Conservation (phyloP, 2,329 filamentous ascomycete species). For the Lecanoromycetidae sp. region DNA sequence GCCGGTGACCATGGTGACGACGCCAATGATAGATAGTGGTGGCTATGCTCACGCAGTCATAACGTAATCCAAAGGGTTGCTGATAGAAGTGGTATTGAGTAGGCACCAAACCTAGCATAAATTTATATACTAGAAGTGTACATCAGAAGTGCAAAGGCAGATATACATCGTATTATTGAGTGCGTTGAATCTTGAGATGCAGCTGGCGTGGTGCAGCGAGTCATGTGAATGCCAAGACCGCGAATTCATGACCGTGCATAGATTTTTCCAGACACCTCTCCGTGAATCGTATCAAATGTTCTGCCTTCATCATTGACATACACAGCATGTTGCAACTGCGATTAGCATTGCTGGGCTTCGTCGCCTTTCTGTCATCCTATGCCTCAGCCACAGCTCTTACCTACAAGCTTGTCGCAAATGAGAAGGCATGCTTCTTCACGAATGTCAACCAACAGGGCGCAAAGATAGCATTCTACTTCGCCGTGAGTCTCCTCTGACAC, state of each 20-base stretch:
- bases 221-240: conserved; percentile 5
- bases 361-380: conserved; percentile 58
- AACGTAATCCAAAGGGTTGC: too few relatives aligned
- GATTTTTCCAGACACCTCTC: background rate
- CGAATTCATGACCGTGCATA: background rate
- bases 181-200: too few relatives aligned
- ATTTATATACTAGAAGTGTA: too few relatives aligned
- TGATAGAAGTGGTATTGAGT: too few relatives aligned
- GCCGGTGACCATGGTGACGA: too few relatives aligned
- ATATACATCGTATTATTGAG: background rate
- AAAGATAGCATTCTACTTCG: conserved; percentile 98
- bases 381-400: conserved; percentile 83
- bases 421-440: conserved; percentile 92
- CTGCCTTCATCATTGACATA: background rate
- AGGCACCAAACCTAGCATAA: too few relatives aligned
- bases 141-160: background rate
- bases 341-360: conserved; percentile 50
- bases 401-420: conserved; percentile 79
- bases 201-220: background rate
- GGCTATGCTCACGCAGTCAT: too few relatives aligned
- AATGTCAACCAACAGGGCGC: conserved; percentile 62
- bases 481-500: conserved; percentile 47
- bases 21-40: too few relatives aligned
- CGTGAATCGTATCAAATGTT: background rate
- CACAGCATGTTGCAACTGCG: conserved; percentile 53